Evolutionary conservation across 2,329 filamentous ascomycete species (phyloP), one percentile per base, ranked within the genome.

Genomic region (Talaromyces verruculosus): DNA sequence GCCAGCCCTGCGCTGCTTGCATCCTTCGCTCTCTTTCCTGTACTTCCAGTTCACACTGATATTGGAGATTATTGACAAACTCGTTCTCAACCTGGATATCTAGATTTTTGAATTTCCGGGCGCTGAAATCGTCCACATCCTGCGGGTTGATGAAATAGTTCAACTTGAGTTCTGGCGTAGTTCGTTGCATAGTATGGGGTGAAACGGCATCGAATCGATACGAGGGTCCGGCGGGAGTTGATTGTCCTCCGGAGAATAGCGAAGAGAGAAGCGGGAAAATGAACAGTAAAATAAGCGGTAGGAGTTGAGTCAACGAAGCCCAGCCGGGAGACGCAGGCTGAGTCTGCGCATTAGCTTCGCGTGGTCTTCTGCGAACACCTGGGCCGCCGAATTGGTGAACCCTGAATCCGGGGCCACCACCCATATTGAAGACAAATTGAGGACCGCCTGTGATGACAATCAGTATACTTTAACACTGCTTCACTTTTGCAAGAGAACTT

Each of bases 361-460:
- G 87, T 22, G 93, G 93, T 74, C 95, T 85, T 79, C 90, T 84
- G 71, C 92, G 87, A 28, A 93, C 92, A 64, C 86, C 84, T 5
- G 82, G 85, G 63, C 95, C 94, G 71, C 93, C 94, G 77, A 99
- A 98, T 76, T 97, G 94, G 78, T 98, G 95, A 68, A 99, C 92
- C 67, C 94, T 88, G 72, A 99, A 89, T 22, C 93, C 94, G 2
- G 94, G 93, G 7, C 93, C 92, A 67, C 93, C 93, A 70, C 92
- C 92, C 78, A 97, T 87, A 80, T 97, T 97, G 81, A 98, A 98
- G 64, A 97, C 91, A 77, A 97, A 97, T 72, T 92, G 91, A 30
- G 92, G 92, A 17, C 92, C 92, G 68, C 81, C 84, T 84, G 67
- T 30, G 45, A 19, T 43, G 22, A 35, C 41, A n/a, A 59, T 61